A percentile compares a stretch with the other conserved stretches of the same genome.
Evolutionary conservation across 1,284 basidiomycete species (phyloP).

Genomic region (Trichosporon sp.): DNA sequence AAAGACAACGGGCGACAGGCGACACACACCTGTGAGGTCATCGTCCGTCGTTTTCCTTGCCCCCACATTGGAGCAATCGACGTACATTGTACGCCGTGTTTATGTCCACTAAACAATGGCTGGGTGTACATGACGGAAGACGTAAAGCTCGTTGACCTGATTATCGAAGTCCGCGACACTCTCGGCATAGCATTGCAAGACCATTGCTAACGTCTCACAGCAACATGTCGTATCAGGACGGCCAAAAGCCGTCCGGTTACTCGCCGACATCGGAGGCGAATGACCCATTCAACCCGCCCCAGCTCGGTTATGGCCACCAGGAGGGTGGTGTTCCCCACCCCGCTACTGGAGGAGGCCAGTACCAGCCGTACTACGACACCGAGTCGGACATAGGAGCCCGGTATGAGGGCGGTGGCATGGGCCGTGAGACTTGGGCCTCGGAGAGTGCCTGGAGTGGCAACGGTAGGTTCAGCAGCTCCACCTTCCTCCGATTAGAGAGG

Average conservation of each 20-base stretch:
- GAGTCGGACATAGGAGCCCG: slow-evolving; percentile 66
- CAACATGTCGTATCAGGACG: slow-evolving; percentile 19
- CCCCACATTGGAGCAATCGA: neutral
- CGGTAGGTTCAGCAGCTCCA: slow-evolving; percentile 44
- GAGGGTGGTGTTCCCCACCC: slow-evolving; percentile 10
- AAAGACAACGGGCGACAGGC: neutral
- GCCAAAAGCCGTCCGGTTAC: slow-evolving; percentile 19
- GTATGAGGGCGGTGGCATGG: slow-evolving; percentile 48
- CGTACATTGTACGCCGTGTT: neutral
- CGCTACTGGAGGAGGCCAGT: slow-evolving; percentile 28
- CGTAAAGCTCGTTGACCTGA: neutral
- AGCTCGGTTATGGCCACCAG: slow-evolving; percentile 34
- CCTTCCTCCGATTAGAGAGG: neutral
- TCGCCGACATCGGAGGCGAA: slow-evolving; percentile 11
- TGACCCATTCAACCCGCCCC: slow-evolving; percentile 42
- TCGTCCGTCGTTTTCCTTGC: neutral
- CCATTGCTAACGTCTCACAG: neutral
- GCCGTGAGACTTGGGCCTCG: slow-evolving; percentile 47
- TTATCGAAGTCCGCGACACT: neutral
- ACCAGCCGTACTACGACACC: slow-evolving; percentile 62
- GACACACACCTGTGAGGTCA: neutral
- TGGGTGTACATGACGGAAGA: neutral
- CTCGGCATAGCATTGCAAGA: neutral
- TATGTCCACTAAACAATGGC: neutral
- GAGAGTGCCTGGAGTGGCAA: slow-evolving; percentile 41